Evolutionary conservation across 371 early-diverging fungal genomes (phyloP).

Genomic region (Mucor piriformis): DNA sequence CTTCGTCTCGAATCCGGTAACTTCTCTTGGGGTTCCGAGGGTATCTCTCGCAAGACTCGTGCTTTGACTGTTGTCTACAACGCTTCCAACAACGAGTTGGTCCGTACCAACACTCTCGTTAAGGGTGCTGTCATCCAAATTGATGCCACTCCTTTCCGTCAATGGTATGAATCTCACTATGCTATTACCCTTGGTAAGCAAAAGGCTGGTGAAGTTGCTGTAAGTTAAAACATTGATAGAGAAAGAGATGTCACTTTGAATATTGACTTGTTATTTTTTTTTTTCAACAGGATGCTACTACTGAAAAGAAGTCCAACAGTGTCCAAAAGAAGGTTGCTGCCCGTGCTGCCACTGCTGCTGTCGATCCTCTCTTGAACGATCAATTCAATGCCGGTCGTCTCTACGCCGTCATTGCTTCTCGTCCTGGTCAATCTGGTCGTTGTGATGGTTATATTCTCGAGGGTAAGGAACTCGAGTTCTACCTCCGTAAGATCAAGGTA

Average conservation of each 20-base stretch:
- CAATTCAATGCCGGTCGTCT: slow-evolving; percentile 97
- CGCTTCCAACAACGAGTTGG: slow-evolving; percentile 99
- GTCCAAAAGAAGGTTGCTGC: slow-evolving; percentile 87
- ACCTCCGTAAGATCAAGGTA: slow-evolving; percentile 89
- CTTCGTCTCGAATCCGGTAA: slow-evolving; percentile 97
- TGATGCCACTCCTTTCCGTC: slow-evolving; percentile 98
- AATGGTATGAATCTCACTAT: slow-evolving; percentile 98
- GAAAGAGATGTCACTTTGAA: no score
- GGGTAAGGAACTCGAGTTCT: slow-evolving; percentile 98
- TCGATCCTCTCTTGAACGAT: slow-evolving; percentile 90
- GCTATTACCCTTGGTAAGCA: slow-evolving; percentile 87
- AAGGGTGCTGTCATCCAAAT: slow-evolving; percentile 99
- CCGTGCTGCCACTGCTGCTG: slow-evolving; percentile 81
- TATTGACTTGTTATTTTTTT: no score
- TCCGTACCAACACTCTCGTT: slow-evolving; percentile 99
- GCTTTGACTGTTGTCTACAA: slow-evolving; percentile 99
- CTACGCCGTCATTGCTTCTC: slow-evolving; percentile 93
- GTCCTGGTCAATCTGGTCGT: slow-evolving; percentile 99
- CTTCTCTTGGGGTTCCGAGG: slow-evolving; percentile 98
- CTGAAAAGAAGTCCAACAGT: slow-evolving; percentile 89
- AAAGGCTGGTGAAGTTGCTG: slow-evolving; percentile 66
- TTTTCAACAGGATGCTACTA: slow-evolving; percentile 62
- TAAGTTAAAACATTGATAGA: no score
- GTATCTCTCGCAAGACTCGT: slow-evolving; percentile 94
- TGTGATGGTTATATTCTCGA: slow-evolving; percentile 99